Base-by-base conservation (phyloP, 2,329 filamentous ascomycete species). In the Acrocalymma vagum region DNA sequence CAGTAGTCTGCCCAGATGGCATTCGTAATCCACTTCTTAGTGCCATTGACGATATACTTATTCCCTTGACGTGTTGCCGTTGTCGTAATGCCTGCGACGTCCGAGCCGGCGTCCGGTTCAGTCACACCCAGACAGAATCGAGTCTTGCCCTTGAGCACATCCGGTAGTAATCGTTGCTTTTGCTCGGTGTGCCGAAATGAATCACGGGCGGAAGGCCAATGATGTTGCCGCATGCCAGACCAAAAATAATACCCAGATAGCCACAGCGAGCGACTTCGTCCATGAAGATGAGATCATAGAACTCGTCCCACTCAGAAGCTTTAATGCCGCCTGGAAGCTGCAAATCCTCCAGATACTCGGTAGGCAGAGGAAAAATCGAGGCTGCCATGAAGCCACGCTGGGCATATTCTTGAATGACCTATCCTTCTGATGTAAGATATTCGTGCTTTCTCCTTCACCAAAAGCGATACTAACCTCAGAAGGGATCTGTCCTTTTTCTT, bases 111-210 rank as follows among this genome's bases (percentile, higher is more conserved):
- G 68, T 92, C 92, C 0, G 88, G 88, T 70, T 94, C 89, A 1
- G 88, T 92, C 62, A 93, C 89, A 39, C 88, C 88, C 4, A 94
- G 76, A 62, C 86, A 91, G 62, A 92, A 88, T 77, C 90, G 90
- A 80, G 91, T 92, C 76, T 83, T 82, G 45, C 88, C 88, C 34
- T 80, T 82, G 47, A 93, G 80, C 27, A 89, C 84, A 57, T 92
- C 87, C 24, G 83, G 76, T 21, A 84, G 80, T 33, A 93, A 78
- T 40, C 77, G 78, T 53, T 84, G 78, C 70, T 83, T 84, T 58
- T 88, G 80, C 18, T 74, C 74, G 44, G 81, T 74, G 58, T 90
- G 79, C 45, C 79, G 21, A 29, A 36, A 18, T 42, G 35, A 13
- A 44, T 32, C 16, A 48, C 17, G 8, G 42, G 44, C 11, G 47